These are phyloP conservation scores for Aphanomyces astaci DNA, from an alignment of 352 stramenopile species.

Conservation along the genomic window DNA sequence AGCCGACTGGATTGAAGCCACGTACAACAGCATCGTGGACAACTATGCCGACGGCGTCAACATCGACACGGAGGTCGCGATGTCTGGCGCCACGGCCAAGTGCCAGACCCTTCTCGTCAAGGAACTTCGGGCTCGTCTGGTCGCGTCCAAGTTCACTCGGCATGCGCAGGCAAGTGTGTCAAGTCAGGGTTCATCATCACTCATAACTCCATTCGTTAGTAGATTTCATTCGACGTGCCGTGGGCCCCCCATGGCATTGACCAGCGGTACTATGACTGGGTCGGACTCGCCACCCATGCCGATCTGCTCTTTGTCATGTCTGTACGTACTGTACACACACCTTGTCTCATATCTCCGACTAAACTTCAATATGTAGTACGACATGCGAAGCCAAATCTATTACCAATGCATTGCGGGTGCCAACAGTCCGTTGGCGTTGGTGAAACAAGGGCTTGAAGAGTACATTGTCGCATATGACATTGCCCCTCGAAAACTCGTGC, in stretches of 20 bases:
- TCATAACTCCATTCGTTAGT: background rate
- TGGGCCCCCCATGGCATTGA: constrained; percentile 73
- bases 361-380: no score
- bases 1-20: constrained; percentile 46
- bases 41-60: constrained; percentile 79
- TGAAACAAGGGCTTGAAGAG: constrained; percentile 66
- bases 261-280: constrained; percentile 77
- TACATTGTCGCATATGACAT: constrained; percentile 61
- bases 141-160: constrained; percentile 42
- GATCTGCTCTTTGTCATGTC: constrained; percentile 91
- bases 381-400: constrained; percentile 89
- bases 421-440: constrained; percentile 71
- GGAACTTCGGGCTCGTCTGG: constrained; percentile 53
- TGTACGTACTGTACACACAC: no score
- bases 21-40: constrained; percentile 48
- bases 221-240: constrained; percentile 79
- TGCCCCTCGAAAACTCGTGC: constrained; percentile 64
- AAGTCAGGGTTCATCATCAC: constrained; percentile 21
- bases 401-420: constrained; percentile 77
- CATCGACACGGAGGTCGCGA: constrained; percentile 70
- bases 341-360: no score
- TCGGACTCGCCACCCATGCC: constrained; percentile 42
- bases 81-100: constrained; percentile 33
- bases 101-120: constrained; percentile 50
- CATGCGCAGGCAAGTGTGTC: constrained; percentile 65